phyloP scores from a whole-genome alignment of 1,139 yeast genomes.

The Candida frijolesensis region DNA sequence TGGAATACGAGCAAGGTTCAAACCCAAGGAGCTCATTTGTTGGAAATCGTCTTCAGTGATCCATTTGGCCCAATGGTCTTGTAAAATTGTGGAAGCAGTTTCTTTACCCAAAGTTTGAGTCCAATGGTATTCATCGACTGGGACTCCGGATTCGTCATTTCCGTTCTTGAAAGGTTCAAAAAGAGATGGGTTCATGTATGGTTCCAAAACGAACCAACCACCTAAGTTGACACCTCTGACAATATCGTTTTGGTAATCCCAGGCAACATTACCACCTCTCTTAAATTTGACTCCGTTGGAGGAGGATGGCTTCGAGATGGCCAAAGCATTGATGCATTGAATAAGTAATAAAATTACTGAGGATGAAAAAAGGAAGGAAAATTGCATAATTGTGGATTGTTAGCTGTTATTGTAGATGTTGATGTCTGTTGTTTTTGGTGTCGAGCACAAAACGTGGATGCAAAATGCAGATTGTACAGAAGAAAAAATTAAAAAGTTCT shows the following conservation, averaged over 20 bases:
- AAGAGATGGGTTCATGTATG: slow-evolving; percentile 82
- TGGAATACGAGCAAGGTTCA: slow-evolving; percentile 88
- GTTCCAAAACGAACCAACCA: slow-evolving; percentile 89
- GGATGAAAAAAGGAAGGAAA: slow-evolving; percentile 4
- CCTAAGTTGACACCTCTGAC: slow-evolving; percentile 85
- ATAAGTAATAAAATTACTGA: slow-evolving; percentile 5
- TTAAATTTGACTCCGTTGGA: slow-evolving; percentile 4
- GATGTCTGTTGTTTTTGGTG: background rate
- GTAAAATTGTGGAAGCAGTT: slow-evolving; percentile 53
- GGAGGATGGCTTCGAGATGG: slow-evolving; percentile 5
- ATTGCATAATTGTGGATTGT: slow-evolving; percentile 6
- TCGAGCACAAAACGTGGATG: background rate
- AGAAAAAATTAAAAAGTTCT: background rate
- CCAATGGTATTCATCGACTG: slow-evolving; percentile 85
- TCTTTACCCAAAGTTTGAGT: slow-evolving; percentile 64
- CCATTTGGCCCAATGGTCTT: slow-evolving; percentile 80
- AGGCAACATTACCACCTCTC: slow-evolving; percentile 18
- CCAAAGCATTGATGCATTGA: slow-evolving; percentile 5
- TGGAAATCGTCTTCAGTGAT: slow-evolving; percentile 72
- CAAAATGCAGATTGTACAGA: background rate
- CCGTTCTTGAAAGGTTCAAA: slow-evolving; percentile 49
- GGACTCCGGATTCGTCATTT: slow-evolving; percentile 44
- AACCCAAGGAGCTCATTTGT: slow-evolving; percentile 63
- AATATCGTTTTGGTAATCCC: slow-evolving; percentile 54
- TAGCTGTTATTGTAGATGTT: background rate